Evolutionary conservation across 2,329 filamentous ascomycete genomes (phyloP).

Genomic region (Coccinonectria pachysandricola): DNA sequence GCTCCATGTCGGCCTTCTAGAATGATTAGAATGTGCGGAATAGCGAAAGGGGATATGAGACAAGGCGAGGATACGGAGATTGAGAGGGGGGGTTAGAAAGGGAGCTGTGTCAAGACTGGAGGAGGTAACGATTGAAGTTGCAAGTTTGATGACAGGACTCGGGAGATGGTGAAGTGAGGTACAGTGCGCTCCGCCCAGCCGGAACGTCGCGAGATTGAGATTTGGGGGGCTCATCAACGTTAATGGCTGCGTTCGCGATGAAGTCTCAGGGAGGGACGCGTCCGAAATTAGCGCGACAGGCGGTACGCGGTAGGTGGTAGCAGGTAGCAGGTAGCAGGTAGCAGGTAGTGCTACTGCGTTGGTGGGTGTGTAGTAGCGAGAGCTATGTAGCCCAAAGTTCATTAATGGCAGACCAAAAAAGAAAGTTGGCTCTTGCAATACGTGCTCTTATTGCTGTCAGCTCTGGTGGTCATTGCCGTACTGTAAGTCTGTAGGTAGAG

Average conservation of each 20-base stretch:
- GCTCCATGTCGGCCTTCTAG: background rate
- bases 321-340: conserved; percentile 1
- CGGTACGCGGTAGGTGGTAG: background rate
- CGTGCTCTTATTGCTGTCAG: no score
- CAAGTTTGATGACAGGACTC: background rate
- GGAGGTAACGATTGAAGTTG: no score
- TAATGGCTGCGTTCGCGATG: background rate
- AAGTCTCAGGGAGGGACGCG: background rate
- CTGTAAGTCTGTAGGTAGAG: no score
- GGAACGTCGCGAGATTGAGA: conserved; percentile 7
- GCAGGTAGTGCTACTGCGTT: background rate
- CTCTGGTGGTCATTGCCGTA: no score
- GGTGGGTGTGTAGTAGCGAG: background rate
- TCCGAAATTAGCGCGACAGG: background rate
- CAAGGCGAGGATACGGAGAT: no score
- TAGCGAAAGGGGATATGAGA: no score
- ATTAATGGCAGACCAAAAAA: no score
- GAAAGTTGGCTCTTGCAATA: no score
- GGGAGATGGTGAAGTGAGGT: background rate
- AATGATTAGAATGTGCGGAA: background rate
- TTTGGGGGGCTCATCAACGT: conserved; percentile 1
- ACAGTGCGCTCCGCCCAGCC: conserved; percentile 9
- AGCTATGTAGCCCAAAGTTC: background rate
- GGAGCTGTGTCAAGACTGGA: no score
- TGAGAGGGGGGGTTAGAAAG: no score